Evolutionary conservation across 202 grass and related monocot genomes (phyloP), one percentile per base, ranked within the genome.

Genomic region (Elaeis oleifera): DNA sequence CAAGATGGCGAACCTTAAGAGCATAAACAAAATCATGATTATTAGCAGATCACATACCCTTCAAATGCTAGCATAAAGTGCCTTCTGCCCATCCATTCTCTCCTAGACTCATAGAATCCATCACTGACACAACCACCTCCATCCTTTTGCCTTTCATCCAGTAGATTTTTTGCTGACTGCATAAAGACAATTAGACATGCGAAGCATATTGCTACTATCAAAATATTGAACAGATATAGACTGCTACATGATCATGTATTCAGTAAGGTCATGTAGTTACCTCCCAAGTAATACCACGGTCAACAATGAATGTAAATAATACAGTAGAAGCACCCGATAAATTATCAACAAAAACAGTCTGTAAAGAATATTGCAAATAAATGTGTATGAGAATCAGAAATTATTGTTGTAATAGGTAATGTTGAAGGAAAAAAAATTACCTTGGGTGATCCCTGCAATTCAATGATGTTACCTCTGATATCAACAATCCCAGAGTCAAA

Each of bases 81-180:
- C 24, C 85, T 83, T 79, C 81, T 84, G 11, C 95, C 95, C 95
- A 99, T 89, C 95, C 95, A 99, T 84, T 99, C 95, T 70, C 95
- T 94, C 79, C 32, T 99, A 24, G 95, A 99, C 70, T 94, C 95
- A 15, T 99, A 99, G 82, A 99, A 99, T 44, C 89, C 95, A 63
- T 90, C 85, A 82, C 68, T 80, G 51, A 63, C 79, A 67, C 75
- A 82, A 64, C 78, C 25, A 65, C 65, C 56, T 62, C 69, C 59
- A 81, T 85, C 79, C 58, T 73, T 84, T 52, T 87, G 68, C 68
- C 65, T 84, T 25, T 78, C 83, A 14, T 90, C 89, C 64, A 99
- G 85, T 76, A 80, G 84, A 71, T 60, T 56, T 70, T 90, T 83
- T 52, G 88, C 88, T 39, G 21, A 79, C 95, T 90, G 81, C 73